Evolutionary conservation across 2,329 filamentous ascomycete species (phyloP), one percentile per base, ranked within the genome.

Genomic region (Aureobasidium leucospermi): DNA sequence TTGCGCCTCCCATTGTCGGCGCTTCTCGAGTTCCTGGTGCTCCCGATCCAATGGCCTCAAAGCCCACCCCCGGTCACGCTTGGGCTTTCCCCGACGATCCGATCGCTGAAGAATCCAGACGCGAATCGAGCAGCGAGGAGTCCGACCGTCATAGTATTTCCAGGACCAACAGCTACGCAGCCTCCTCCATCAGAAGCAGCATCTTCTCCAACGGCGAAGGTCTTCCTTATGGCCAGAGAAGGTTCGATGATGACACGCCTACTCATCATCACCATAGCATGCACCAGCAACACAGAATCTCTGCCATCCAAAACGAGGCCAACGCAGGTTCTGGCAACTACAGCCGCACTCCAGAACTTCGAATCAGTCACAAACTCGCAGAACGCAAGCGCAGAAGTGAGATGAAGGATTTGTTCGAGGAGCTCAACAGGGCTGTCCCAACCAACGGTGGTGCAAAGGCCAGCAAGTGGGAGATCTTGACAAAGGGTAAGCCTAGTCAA

Each of bases 381-480:
- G 89, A 94, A 73, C 81, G 89, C 39, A 94, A 94, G 75, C 82
- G 89, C 41, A 79, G 89, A 62, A 92, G 89, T 8, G 89, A 94
- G 70, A 94, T 94, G 89, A 94, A 94, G 75, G 86, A 89, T 67
- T 75, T 94, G 0, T 94, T 94, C 68, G 89, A 94, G 65, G 86
- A 90, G 66, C 76, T 94, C 8, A 84, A 90, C 65, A 86, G 88
- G 65, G 78, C 90, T 39, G 86, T 93, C 75, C 89, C 89, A 1
- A 87, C 90, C 65, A 89, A 90, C 67, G 84, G 89, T 15, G 89
- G 89, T 1, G 87, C 87, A 28, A 95, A 94, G 71, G 89, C 89
- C 0, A 92, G 88, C 65, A 95, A 95, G 67, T 95, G 89, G 89
- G 89, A 95, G 67, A 91, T 93, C 51, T 71, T 95, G 15, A 91